phyloP scores from a whole-genome alignment of 257 asterid species.

The Nicotiana knightiana region DNA sequence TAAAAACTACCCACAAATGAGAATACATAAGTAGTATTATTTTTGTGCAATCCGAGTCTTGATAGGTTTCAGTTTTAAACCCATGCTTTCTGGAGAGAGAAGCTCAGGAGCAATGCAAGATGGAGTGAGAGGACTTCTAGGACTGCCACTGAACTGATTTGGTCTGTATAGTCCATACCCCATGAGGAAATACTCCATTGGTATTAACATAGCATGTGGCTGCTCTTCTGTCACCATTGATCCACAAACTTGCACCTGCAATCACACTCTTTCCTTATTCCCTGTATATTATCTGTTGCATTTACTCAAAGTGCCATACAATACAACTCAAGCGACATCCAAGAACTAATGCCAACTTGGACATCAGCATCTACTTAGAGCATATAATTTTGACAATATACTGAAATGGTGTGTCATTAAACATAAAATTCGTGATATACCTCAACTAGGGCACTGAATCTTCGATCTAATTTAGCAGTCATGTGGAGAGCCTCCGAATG shows the following conservation, averaged over 20 bases:
- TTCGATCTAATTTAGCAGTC: conserved; percentile 63
- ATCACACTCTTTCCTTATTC: conserved; percentile 4
- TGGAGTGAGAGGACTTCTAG: conserved; percentile 79
- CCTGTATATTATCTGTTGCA: neutral
- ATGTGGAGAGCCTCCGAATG: conserved; percentile 66
- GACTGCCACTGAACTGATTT: conserved; percentile 56
- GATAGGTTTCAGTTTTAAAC: conserved; percentile 84
- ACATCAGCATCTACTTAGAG: neutral
- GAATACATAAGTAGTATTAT: neutral
- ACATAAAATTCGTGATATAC: conserved; percentile 27
- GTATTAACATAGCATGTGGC: conserved; percentile 86
- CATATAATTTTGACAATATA: neutral
- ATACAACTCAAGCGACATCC: neutral
- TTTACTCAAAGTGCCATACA: too few relatives aligned
- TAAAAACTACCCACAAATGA: conserved; percentile 13
- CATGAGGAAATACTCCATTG: conserved; percentile 75
- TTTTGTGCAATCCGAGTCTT: conserved; percentile 49
- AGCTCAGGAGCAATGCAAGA: conserved; percentile 81
- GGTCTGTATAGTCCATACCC: conserved; percentile 68
- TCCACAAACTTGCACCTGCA: conserved; percentile 85
- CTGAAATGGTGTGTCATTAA: neutral
- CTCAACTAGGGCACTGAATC: conserved; percentile 91
- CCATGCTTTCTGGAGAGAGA: conserved; percentile 91
- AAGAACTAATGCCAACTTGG: too few relatives aligned
- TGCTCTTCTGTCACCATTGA: conserved; percentile 96